Evolutionary conservation across 2,329 filamentous ascomycete genomes (phyloP), one percentile per base, ranked within the genome.

Genomic region (Calonectria leucothoes): DNA sequence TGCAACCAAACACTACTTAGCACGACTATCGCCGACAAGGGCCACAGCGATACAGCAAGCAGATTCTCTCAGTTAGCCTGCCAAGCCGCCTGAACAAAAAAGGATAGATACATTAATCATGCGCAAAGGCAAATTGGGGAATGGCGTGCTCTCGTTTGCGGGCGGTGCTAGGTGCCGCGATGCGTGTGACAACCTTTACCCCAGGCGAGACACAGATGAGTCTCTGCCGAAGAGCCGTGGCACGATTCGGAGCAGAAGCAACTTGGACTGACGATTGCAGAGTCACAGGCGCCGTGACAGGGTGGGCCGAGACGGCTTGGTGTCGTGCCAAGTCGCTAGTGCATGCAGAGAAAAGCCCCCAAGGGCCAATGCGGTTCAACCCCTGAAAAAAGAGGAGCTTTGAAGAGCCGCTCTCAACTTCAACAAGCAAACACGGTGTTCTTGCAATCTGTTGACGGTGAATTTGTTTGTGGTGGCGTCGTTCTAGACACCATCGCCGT

Each of bases 311-410:
- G 35, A 42, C 48, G 39, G 59, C 59, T 57, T 39, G 65, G 51
- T 67, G 65, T 49, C 65, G 51, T 67, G 65, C 65, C 65, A 67
- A 67, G 65, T 55, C 55, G 25, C 14, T 57, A 52, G 23, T 33
- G 49, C n/a, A 55, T 64, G 67, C 67, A 49, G 52, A 69, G 33
- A 39, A 42, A 45, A 63, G 64, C 57, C 67, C 67, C 48, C 67
- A 35, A 37, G 42, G 31, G 42, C 33, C 55, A 61, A 37, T 25
- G 48, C 57, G 33, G 35, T 35, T 27, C 33, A 12, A 70, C 67
- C 67, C 67, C 67, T 70, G 57, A 45, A 68, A 61, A 61, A 61
- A 35, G 25, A 25, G 39, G 55, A 33, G 11, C 25, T 15, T 15
- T n/a, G 35, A 27, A 64, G 59, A 64, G 39, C 37, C 25, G 39